A percentile compares a stretch with the other conserved stretches of the same genome.
phyloP scores from a whole-genome alignment of 768 basidiomycete species.

The Tylopilus intermedius region DNA sequence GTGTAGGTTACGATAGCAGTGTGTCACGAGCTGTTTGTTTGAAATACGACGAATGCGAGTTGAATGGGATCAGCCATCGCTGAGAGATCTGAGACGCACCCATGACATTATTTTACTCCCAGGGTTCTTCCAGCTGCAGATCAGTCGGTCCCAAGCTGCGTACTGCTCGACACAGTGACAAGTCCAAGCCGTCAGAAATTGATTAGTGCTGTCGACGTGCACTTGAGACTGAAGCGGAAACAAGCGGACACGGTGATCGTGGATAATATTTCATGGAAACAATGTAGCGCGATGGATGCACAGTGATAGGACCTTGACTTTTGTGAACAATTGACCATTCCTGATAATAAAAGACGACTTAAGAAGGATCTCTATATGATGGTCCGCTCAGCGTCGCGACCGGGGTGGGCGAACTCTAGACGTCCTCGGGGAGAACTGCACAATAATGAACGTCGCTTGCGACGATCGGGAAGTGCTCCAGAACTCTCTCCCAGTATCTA shows the following conservation, averaged over 20 bases:
- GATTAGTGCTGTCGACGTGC: too few species aligned
- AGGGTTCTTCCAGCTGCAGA: too few species aligned
- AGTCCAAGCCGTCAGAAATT: too few species aligned
- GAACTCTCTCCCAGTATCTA: conserved; percentile 19
- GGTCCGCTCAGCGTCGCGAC: conserved; percentile 22
- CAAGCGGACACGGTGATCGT: too few species aligned
- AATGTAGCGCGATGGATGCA: too few species aligned
- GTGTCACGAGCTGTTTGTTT: neutral
- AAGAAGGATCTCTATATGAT: conserved; percentile 20
- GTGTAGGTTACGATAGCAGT: neutral
- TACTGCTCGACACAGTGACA: too few species aligned
- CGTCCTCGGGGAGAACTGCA: conserved; percentile 14
- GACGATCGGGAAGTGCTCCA: conserved; percentile 25
- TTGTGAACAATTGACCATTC: neutral
- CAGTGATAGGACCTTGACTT: neutral
- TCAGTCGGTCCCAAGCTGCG: too few species aligned
- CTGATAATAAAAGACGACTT: neutral
- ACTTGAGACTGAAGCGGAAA: too few species aligned
- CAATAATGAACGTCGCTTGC: conserved; percentile 25
- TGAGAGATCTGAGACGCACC: too few species aligned
- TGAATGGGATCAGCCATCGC: neutral
- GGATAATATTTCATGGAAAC: too few species aligned
- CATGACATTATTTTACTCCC: too few species aligned
- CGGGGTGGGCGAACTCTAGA: conserved; percentile 18
- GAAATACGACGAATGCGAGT: neutral